Percentiles rank a stretch among this genome's conserved stretches.
Conservation (phyloP, 2,329 filamentous ascomycete species). For the Nannizziopsis arthrosporioides region DNA sequence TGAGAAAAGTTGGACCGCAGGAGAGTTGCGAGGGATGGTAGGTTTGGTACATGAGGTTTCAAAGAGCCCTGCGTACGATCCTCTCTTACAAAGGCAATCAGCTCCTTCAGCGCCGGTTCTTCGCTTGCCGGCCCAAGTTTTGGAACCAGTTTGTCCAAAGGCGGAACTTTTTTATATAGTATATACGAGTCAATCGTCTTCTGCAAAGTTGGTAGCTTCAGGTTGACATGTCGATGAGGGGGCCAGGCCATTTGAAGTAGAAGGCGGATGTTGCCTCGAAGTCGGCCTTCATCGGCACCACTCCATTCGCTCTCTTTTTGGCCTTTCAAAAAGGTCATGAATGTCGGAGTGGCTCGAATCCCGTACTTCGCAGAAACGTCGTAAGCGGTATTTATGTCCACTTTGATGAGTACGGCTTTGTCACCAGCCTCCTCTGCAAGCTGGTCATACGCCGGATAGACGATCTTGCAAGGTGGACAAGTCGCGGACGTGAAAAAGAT, state of each 20-base stretch:
- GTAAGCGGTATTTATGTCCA: slow-evolving; percentile 60
- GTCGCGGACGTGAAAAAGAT: slow-evolving; percentile 89
- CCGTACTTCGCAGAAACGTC: slow-evolving; percentile 54
- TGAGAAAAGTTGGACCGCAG: slow-evolving; percentile 44
- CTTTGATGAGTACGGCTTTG: slow-evolving; percentile 64
- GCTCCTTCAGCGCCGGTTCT: slow-evolving; percentile 48
- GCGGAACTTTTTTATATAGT: slow-evolving; percentile 65
- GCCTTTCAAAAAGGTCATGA: slow-evolving; percentile 71
- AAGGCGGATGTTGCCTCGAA: slow-evolving; percentile 61
- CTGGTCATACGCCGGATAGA: slow-evolving; percentile 72
- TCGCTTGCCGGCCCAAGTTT: slow-evolving; percentile 61
- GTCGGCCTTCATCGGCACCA: slow-evolving; percentile 56
- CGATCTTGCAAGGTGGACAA: slow-evolving; percentile 69
- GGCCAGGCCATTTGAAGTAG: slow-evolving; percentile 65
- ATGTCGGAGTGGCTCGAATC: slow-evolving; percentile 72
- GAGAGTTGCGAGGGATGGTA: slow-evolving; percentile 53
- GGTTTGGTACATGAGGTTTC: slow-evolving; percentile 58
- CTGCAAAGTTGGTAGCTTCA: slow-evolving; percentile 60
- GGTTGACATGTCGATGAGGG: slow-evolving; percentile 59
- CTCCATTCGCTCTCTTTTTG: slow-evolving; percentile 68
- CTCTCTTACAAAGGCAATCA: slow-evolving; percentile 60
- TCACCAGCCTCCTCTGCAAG: slow-evolving; percentile 61
- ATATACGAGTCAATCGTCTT: slow-evolving; percentile 55
- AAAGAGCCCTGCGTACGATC: slow-evolving; percentile 48
- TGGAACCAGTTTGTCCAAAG: slow-evolving; percentile 64